Conservation (phyloP, 2,329 filamentous ascomycete species). For the Alternaria sp. region DNA sequence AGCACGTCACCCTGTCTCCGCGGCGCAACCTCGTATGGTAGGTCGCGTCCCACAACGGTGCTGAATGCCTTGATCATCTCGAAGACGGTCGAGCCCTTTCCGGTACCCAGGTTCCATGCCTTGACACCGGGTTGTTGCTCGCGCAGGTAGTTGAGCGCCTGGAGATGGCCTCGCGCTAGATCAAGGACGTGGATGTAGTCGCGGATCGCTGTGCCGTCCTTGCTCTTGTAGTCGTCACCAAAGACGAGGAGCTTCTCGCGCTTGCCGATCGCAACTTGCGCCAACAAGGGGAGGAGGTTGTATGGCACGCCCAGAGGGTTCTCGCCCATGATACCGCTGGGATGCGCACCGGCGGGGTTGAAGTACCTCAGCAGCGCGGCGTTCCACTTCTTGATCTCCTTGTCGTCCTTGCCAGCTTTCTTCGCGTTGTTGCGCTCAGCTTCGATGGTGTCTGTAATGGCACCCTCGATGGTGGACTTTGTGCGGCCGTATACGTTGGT, state of each 20-base stretch:
- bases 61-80: conserved; percentile 98
- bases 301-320: conserved; percentile 95
- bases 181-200: conserved; percentile 99
- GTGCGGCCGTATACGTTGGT: conserved; percentile 99
- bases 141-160: conserved; percentile 89
- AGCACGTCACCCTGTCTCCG: conserved; percentile 90
- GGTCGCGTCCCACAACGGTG: conserved; percentile 81
- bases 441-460: conserved; percentile 90
- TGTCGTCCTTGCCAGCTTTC: conserved; percentile 75
- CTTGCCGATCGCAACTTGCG: conserved; percentile 94
- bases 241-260: conserved; percentile 94
- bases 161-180: conserved; percentile 83
- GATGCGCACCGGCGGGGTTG: conserved; percentile 95
- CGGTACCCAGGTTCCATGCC: conserved; percentile 96
- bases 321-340: conserved; percentile 96
- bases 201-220: conserved; percentile 91
- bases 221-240: conserved; percentile 90
- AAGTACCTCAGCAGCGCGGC: conserved; percentile 94
- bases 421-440: conserved; percentile 83
- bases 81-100: conserved; percentile 92
- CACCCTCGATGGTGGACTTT: conserved; percentile 88
- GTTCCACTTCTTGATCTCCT: conserved; percentile 78
- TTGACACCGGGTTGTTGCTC: conserved; percentile 85
- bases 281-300: conserved; percentile 92
- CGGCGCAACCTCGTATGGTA: conserved; percentile 85